Base-by-base conservation (phyloP, 108 stramenopile genomes). In the Skeletonema costatum region DNA sequence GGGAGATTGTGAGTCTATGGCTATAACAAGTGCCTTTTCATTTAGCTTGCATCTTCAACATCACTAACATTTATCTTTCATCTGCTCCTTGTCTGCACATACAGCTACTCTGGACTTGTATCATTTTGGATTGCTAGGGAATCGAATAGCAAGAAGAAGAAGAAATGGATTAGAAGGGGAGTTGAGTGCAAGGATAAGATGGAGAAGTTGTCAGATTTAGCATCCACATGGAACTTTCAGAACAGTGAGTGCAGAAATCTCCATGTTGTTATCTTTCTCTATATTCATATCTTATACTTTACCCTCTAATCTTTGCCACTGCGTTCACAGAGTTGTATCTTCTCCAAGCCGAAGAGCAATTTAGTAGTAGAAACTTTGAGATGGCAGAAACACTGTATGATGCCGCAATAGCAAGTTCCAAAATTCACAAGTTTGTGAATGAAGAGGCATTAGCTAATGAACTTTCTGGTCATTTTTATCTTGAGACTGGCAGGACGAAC, bases 391-490 rank as follows among this genome's bases (percentile, higher is more conserved):
- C 60, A 36, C 35, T 62, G 2, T 74, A 74, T 29, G 64, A 74
- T 30, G 65, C 41, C 13, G 39, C 73, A 38, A 74, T 74, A 35
- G 16, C 2, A 17, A 64, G 48, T 4, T 62, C 73, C 7, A 51
- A 35, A 17, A 21, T 64, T 4, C 73, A 74, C 17, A 59, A 50
- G 21, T 67, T 75, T 50, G 1, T 29, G 12, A 50, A 75, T 38
- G 75, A 75, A 48, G 66, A 67, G 33, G 75, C 75, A 1, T 4
- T 75, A 1, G 66, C 66, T 6, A 66, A 29, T 16, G 75, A 75
- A 19, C 39, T 67, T 14, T 66, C 75, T 8, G 75, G 66, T 14
- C 31, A 75, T 17, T 75, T 75, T 33, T 68, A 35, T 39, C n/a
- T 12, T 21, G 63, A 73, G 32, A 42, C 46, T 36, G 63, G 73